A percentile compares a stretch with the other conserved stretches of the same genome.
phyloP scores from a whole-genome alignment of 2,329 filamentous ascomycete genomes.

The Phoma sp. region DNA sequence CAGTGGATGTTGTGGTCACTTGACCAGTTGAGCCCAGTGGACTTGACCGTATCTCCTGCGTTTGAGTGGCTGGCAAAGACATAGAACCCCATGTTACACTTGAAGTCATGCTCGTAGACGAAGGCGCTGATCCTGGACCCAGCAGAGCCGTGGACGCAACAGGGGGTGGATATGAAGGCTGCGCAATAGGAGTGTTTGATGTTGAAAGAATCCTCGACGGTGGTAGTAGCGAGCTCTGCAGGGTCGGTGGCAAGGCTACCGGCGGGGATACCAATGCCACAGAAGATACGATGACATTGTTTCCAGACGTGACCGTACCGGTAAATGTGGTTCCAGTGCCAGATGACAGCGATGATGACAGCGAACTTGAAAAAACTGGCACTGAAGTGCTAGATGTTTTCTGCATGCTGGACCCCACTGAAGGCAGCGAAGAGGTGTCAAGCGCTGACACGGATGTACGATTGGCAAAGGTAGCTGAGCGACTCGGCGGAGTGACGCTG shows the following conservation, averaged over 20 bases:
- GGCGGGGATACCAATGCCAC: neutral
- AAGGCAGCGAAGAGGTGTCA: slow-evolving; percentile 4
- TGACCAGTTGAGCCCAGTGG: no score
- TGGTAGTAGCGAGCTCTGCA: neutral
- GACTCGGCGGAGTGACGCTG: slow-evolving; percentile 38
- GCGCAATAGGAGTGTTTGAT: neutral
- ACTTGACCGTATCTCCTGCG: no score
- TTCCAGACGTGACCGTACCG: neutral
- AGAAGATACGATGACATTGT: neutral
- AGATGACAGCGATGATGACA: neutral
- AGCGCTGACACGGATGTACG: slow-evolving; percentile 9
- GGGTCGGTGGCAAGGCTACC: neutral
- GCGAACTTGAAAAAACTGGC: no score
- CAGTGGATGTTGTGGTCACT: neutral
- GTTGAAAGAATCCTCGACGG: neutral
- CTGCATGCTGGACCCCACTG: neutral
- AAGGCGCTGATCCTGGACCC: no score
- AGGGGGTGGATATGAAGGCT: neutral
- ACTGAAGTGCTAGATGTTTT: neutral
- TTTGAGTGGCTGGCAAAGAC: neutral
- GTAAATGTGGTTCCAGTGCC: neutral
- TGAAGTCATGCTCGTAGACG: neutral
- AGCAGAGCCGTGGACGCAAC: neutral
- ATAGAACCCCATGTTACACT: neutral
- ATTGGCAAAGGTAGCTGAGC: slow-evolving; percentile 18